phyloP scores from a whole-genome alignment of 208 protist genomes.

The Leptomonas pyrrhocoris region DNA sequence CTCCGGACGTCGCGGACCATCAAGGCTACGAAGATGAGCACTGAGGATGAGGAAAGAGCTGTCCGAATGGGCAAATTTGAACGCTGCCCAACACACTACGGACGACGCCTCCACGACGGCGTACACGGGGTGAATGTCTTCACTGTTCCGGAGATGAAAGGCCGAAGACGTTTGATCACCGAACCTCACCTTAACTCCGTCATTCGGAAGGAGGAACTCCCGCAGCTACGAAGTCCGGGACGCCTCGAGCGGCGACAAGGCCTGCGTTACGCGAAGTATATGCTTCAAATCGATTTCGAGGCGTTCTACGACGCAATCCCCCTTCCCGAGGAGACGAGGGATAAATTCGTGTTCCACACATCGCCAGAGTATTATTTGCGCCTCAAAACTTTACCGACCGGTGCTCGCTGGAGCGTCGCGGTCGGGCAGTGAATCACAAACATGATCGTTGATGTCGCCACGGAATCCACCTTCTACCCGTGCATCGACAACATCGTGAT shows the following conservation, averaged over 20 bases:
- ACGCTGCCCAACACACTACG: background rate
- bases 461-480: background rate
- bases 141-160: slow-evolving; percentile 7
- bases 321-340: background rate
- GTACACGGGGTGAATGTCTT: slow-evolving; percentile 6
- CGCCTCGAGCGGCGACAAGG: background rate
- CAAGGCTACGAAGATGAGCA: slow-evolving; percentile 4
- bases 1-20: background rate
- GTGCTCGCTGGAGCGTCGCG: slow-evolving; percentile 10
- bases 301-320: slow-evolving; percentile 5
- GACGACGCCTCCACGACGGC: background rate
- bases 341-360: slow-evolving; percentile 2
- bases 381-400: background rate
- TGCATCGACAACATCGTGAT: slow-evolving; percentile 6
- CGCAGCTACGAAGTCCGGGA: background rate
- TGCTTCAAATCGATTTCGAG: slow-evolving; percentile 9
- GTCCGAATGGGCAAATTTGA: slow-evolving; percentile 4
- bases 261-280: slow-evolving; percentile 1
- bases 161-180: background rate
- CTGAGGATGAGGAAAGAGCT: background rate
- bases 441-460: slow-evolving; percentile 3
- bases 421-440: slow-evolving; percentile 5
- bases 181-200: slow-evolving; percentile 3
- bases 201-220: background rate
- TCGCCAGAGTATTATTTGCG: background rate